Conservation (phyloP, 2,329 filamentous ascomycete genomes). For the Cytospora paraplurivora region DNA sequence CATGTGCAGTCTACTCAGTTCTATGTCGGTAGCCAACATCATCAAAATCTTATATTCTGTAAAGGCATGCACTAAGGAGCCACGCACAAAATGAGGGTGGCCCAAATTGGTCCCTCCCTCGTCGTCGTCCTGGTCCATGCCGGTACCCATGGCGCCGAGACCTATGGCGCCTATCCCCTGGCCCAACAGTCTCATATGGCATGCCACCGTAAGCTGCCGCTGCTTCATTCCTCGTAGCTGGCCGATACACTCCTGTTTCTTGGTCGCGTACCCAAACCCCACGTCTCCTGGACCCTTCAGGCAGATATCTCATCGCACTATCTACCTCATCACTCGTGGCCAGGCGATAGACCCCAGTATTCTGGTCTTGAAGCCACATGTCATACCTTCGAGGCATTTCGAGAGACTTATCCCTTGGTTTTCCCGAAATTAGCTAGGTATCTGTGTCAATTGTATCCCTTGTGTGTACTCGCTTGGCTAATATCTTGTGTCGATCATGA, state of each 20-base stretch:
- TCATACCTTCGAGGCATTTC: slow-evolving; percentile 1
- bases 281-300: neutral
- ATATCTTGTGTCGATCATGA: neutral
- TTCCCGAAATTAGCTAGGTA: neutral
- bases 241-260: neutral
- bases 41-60: no score
- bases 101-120: neutral
- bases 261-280: slow-evolving; percentile 6
- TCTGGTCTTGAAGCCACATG: slow-evolving; percentile 7
- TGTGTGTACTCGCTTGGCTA: neutral
- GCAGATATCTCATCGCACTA: neutral
- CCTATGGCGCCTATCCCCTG: neutral
- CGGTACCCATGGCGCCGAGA: no score
- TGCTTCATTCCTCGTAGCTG: neutral
- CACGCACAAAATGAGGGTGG: neutral
- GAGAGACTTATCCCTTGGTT: no score
- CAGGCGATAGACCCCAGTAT: neutral
- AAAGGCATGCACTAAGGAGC: no score
- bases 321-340: slow-evolving; percentile 8
- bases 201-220: neutral
- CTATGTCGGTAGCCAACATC: no score
- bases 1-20: no score
- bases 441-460: neutral
- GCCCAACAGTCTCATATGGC: neutral
- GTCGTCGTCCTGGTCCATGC: neutral